A percentile compares a stretch with the other conserved stretches of the same genome.
phyloP scores from a whole-genome alignment of 257 asterid species.

The Fraxinus americana region DNA sequence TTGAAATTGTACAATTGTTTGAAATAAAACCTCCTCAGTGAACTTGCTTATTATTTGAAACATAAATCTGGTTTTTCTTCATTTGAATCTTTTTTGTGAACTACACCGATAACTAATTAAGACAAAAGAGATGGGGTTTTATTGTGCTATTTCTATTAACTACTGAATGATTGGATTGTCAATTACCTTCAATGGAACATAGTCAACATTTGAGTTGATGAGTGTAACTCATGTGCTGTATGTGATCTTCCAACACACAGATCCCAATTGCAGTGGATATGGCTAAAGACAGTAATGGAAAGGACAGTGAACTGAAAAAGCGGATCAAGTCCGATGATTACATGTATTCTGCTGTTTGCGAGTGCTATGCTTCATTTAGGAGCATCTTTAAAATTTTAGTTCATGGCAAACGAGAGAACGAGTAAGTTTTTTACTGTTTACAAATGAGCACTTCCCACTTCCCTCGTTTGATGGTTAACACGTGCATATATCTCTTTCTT shows the following conservation, averaged over 20 bases:
- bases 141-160: slow-evolving; percentile 24
- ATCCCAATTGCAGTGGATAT: slow-evolving; percentile 98
- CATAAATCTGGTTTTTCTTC: background rate
- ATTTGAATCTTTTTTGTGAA: background rate
- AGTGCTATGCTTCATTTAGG: slow-evolving; percentile 92
- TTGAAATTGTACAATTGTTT: background rate
- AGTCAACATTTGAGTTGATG: slow-evolving; percentile 7
- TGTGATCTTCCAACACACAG: slow-evolving; percentile 39
- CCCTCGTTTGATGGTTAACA: background rate
- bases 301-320: slow-evolving; percentile 85
- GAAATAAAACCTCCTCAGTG: background rate
- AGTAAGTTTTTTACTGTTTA: slow-evolving; percentile 51
- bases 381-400: slow-evolving; percentile 75
- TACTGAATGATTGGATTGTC: slow-evolving; percentile 17
- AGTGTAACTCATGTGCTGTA: slow-evolving; percentile 17
- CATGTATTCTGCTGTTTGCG: slow-evolving; percentile 93
- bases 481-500: slow-evolving; percentile 7
- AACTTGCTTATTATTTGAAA: background rate
- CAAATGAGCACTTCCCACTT: slow-evolving; percentile 1
- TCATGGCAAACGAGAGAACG: slow-evolving; percentile 69
- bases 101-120: background rate
- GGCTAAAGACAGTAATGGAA: slow-evolving; percentile 98
- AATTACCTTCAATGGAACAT: background rate
- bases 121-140: background rate
- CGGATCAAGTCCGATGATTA: slow-evolving; percentile 77